Evolutionary conservation across 345 rosid species (phyloP), one percentile per base, ranked within the genome.

Genomic region (Bruguiera gymnorhiza): DNA sequence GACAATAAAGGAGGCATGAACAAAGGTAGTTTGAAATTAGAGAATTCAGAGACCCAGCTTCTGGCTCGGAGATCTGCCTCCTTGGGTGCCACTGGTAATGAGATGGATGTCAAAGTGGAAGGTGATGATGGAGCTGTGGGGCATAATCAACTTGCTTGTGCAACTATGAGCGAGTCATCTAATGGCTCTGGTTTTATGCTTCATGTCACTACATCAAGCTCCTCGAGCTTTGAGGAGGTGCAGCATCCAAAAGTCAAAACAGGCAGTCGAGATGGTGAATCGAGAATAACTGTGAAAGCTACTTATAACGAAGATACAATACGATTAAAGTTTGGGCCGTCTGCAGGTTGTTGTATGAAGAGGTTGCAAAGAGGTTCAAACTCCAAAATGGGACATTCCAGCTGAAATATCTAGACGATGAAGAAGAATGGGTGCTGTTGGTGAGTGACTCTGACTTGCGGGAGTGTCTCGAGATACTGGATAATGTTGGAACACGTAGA

Each of bases 381-480:
- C 60, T 93, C 63, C 87, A 81, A 56, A 81, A 73, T 1, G 94
- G 91, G 6, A 70, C 85, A 3, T 93, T 93, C 85, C 90, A 83
- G 76, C 89, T 93, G 65, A 89, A 84, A 78, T 91, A 94, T 68
- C 73, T 94, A 36, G 95, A 89, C 9, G 97, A 91, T 5, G 98
- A 94, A 66, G 91, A 89, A 23, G 97, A 94, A 73, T 89, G 95
- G 97, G 95, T 94, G 70, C 70, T 94, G 86, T 67, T 91, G 55
- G 84, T 82, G 26, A 85, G 74, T 43, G 93, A 94, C 73, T 85
- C 86, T 2, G 98, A 94, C 82, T 85, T 91, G 54, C 86, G 85
- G 62, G 98, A 91, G 82, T 91, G 96, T 52, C 66, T 91, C 6
- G 97, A 91, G 78, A 80, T 89, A 74, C 34, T 94, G 72, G 88